Conservation (phyloP, 768 basidiomycete genomes). For the Xerocomellus chrysenteron region DNA sequence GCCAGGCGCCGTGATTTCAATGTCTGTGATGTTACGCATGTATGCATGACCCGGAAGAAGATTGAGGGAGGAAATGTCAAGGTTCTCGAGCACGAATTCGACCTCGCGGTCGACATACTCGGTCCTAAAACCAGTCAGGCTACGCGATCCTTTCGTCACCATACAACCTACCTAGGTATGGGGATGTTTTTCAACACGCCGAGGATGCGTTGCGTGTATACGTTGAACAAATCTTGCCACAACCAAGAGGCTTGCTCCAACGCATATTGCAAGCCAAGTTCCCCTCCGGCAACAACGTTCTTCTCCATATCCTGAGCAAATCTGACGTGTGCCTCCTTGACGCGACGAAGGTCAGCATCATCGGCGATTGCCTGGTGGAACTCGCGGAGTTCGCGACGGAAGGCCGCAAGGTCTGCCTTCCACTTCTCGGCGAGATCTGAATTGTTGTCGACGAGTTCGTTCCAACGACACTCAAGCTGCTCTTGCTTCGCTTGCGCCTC, state of each 20-base stretch:
- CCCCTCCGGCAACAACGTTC: conserved; percentile 38
- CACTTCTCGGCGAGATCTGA: conserved; percentile 46
- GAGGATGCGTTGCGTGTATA: conserved; percentile 65
- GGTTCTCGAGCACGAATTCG: conserved; percentile 74
- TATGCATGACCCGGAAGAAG: conserved; percentile 69
- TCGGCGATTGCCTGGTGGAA: conserved; percentile 46
- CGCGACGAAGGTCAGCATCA: conserved; percentile 50
- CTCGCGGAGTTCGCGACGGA: conserved; percentile 45
- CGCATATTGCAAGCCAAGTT: conserved; percentile 47
- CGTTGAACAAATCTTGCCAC: conserved; percentile 80
- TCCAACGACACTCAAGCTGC: conserved; percentile 52
- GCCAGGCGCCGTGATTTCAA: conserved; percentile 49
- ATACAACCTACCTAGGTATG: conserved; percentile 56
- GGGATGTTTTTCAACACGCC: conserved; percentile 57
- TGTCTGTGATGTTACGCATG: conserved; percentile 68
- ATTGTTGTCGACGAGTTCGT: conserved; percentile 44
- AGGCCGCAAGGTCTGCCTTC: conserved; percentile 45
- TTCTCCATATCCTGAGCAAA: conserved; percentile 50
- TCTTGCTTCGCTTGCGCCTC: conserved; percentile 41
- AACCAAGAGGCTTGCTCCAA: conserved; percentile 70
- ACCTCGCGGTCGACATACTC: conserved; percentile 68
- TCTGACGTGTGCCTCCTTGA: conserved; percentile 47
- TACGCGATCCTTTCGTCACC: background rate
- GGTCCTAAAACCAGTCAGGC: conserved; percentile 41
- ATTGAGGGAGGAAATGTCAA: conserved; percentile 65